Conservation (phyloP, 345 rosid species). For the Moricandia moricandioides region DNA sequence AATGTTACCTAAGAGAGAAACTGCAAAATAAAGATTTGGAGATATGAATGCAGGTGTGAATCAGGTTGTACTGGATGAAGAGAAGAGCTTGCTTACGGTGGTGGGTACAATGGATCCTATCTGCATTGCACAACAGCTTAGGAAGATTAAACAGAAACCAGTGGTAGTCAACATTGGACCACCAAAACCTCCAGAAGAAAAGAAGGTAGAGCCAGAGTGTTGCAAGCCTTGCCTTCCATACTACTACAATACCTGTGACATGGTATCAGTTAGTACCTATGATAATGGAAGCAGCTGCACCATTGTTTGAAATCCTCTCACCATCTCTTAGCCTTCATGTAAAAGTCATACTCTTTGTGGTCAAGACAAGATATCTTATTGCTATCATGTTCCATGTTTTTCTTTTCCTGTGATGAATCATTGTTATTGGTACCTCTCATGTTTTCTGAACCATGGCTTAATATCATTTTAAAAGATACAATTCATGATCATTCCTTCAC, state of each 20-base stretch:
- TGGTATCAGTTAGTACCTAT: constrained; percentile 14
- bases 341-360: background rate
- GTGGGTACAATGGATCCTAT: constrained; percentile 40
- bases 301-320: constrained; percentile 19
- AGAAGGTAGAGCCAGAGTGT: constrained; percentile 13
- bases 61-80: constrained; percentile 28
- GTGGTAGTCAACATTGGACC: constrained; percentile 35
- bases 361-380: background rate
- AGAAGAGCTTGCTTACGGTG: constrained; percentile 36
- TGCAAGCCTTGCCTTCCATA: constrained; percentile 20
- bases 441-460: constrained; percentile 4
- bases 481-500: no score
- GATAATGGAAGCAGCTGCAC: constrained; percentile 34
- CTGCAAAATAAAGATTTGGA: background rate
- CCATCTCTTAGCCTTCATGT: constrained; percentile 13
- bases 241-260: background rate
- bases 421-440: constrained; percentile 5
- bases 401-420: constrained; percentile 1
- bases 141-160: constrained; percentile 34
- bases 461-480: background rate
- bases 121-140: constrained; percentile 23
- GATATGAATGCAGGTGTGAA: constrained; percentile 30
- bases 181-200: constrained; percentile 23
- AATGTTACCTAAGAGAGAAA: background rate
- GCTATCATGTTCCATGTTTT: background rate